Base-by-base conservation (phyloP, 768 basidiomycete genomes). In the Tulasnella sp. region DNA sequence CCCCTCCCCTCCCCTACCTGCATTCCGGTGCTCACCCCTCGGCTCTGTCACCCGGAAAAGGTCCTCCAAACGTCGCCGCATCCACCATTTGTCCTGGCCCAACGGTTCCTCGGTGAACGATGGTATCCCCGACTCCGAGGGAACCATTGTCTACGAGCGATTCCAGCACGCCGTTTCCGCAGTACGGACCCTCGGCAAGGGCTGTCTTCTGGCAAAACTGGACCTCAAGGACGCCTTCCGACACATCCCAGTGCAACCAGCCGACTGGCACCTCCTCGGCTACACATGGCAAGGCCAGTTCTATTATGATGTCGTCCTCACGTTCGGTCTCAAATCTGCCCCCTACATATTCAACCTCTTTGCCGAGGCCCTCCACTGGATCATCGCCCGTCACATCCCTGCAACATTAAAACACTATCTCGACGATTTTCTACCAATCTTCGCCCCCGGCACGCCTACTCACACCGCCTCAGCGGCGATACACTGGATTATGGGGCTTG, bases 361-460 rank as follows among this genome's bases (percentile, higher is more conserved):
- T n/a, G 77, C 81, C 0, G 80, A 83, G 71, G 82, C 78, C 12
- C 76, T 82, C 14, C 82, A 83, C 71, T 83, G 81, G 81, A 82
- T 83, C 67, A 78, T 82, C 22, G 72, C 77, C 19, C 76, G 77
- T 11, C 78, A 83, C 68, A 77, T 82, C 62, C 81, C 79, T 0
- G 77, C 78, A 0, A 9, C 7, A 6, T 68, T 82, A 1, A 76
- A 76, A 5, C 81, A 82, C 62, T 82, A 81, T 66, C 76, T 83
- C 1, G 79, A 83, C 47, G 79, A 82, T 52, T 82, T 82, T 68
- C 77, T 82, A n/a, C 12, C 62, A 69, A 67, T n/a, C 62, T 74
- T 62, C 63, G 39, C 62, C 36, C 73, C 73, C 8, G 39, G 29
- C 37, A 34, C 73, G 29, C 63, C 75, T n/a, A 79, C 79, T 0